These are phyloP conservation scores for Phytopythium sindhum DNA, from an alignment of 352 stramenopile species.

Conservation along the genomic window DNA sequence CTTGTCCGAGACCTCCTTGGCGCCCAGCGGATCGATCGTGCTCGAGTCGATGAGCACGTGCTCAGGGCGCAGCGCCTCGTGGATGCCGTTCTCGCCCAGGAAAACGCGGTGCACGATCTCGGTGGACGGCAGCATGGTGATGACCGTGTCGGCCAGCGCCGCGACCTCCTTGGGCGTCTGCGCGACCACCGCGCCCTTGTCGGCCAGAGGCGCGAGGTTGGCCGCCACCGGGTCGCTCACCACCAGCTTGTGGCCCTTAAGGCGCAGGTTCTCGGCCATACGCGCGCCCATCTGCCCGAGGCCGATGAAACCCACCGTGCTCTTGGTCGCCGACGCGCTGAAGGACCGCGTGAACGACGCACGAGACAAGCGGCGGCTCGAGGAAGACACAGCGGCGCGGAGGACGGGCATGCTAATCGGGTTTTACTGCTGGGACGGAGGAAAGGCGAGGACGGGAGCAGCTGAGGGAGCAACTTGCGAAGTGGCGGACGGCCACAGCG, in stretches of 20 bases:
- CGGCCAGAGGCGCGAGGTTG: conserved; percentile 48
- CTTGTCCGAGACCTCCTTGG: conserved; percentile 80
- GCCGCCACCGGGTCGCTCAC: conserved; percentile 71
- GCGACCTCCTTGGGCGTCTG: conserved; percentile 67
- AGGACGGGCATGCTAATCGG: neutral
- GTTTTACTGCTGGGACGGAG: neutral
- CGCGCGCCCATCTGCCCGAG: conserved; percentile 93
- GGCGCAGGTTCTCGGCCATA: conserved; percentile 92
- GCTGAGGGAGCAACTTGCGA: conserved; percentile 12
- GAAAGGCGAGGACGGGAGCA: too few species aligned
- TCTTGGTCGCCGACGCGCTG: conserved; percentile 21
- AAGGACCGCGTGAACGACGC: conserved; percentile 7
- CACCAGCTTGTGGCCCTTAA: conserved; percentile 71
- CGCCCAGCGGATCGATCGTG: conserved; percentile 93
- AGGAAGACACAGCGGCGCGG: neutral
- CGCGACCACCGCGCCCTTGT: conserved; percentile 50
- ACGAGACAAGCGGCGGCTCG: conserved; percentile 3
- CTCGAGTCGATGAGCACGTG: conserved; percentile 94
- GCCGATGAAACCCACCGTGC: conserved; percentile 86
- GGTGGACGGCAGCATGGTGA: conserved; percentile 95
- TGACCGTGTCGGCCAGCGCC: conserved; percentile 74
- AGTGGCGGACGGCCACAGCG: conserved; percentile 5
- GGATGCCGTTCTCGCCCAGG: conserved; percentile 61
- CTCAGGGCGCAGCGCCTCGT: conserved; percentile 60
- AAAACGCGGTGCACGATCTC: conserved; percentile 84